A percentile compares a stretch with the other conserved stretches of the same genome.
phyloP scores from a whole-genome alignment of 495 filamentous ascomycete species.

The Tetracladium marchalianum region DNA sequence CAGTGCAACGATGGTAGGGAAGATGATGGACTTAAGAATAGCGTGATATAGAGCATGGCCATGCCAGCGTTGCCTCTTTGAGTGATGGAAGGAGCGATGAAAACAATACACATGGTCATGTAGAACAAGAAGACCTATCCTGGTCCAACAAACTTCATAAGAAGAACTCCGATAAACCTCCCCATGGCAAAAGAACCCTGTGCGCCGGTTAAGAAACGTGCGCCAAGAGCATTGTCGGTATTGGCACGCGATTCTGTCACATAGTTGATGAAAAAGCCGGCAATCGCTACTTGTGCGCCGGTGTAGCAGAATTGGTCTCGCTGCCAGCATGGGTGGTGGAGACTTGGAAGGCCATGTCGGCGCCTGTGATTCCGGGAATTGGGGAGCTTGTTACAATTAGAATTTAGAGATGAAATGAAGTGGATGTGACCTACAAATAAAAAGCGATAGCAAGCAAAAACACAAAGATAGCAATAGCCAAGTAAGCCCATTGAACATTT shows the following conservation, averaged over 20 bases:
- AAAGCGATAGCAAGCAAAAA: constrained; percentile 35
- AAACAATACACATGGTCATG: constrained; percentile 24
- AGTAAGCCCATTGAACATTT: constrained; percentile 47
- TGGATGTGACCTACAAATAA: constrained; percentile 17
- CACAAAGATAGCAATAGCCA: constrained; percentile 46
- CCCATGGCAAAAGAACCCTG: constrained; percentile 48
- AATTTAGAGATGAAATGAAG: neutral
- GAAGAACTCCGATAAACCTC: constrained; percentile 36
- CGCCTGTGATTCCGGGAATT: constrained; percentile 46
- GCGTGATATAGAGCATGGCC: constrained; percentile 42
- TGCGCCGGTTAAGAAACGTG: constrained; percentile 44
- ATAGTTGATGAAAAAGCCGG: constrained; percentile 51
- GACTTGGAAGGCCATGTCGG: constrained; percentile 46
- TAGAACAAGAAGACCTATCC: constrained; percentile 39
- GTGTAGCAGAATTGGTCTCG: constrained; percentile 44
- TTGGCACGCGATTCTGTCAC: constrained; percentile 38
- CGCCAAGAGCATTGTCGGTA: constrained; percentile 31
- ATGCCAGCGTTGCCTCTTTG: constrained; percentile 34
- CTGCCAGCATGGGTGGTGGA: constrained; percentile 25
- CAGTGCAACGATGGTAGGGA: constrained; percentile 53
- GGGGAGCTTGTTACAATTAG: constrained; percentile 27
- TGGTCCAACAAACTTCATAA: constrained; percentile 43
- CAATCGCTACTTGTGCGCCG: constrained; percentile 46
- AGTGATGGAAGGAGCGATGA: constrained; percentile 22
- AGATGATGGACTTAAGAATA: constrained; percentile 54